Evolutionary conservation across 2,329 filamentous ascomycete species (phyloP), one percentile per base, ranked within the genome.

Genomic region (Talaromyces albobiverticillius): DNA sequence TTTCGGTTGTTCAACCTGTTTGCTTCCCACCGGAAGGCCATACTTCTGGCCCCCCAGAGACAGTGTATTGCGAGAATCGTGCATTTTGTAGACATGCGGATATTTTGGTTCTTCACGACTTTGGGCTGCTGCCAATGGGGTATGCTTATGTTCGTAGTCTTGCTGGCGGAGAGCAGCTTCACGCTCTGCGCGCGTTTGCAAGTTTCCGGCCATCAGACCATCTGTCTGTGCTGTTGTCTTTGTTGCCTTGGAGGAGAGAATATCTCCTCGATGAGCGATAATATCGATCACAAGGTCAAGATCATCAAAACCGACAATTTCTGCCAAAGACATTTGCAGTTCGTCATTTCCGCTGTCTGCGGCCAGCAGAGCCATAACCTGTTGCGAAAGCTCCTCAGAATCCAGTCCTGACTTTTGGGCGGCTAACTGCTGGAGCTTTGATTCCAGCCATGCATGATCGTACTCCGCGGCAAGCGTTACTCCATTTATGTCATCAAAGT

Each of bases 221-320:
- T 81, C 72, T 51, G 73, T 75, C 53, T 69, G 67, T 8, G 66
- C 68, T 46, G 66, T 66, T 57, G 62, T 54, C 63, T 56, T 61
- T 57, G 53, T 53, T 57, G 58, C 54, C 61, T 63, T 47, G 69
- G 68, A 51, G 3, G 79, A 72, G 10, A 86, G 70, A 42, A 97
- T 83, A 43, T 89, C 82, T 49, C 81, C 76, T 50, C 91, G 84
- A 67, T 93, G 85, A 2, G 85, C 81, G 50, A 97, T 87, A n/a
- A 97, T 76, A 59, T 96, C 90, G 58, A 92, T 92, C 51, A 97
- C 87, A 63, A 99, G 86, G 60, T 99, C 93, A 16, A 99, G 78
- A 65, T 97, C 90, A 62, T 94, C 91, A 64, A 93, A 97, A 0
- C 95, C 94, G 57, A 99, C 79, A 41, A 96, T 83, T 63, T 99